phyloP scores from a whole-genome alignment of 371 early-diverging fungal genomes.

The Saksenaea oblongispora region DNA sequence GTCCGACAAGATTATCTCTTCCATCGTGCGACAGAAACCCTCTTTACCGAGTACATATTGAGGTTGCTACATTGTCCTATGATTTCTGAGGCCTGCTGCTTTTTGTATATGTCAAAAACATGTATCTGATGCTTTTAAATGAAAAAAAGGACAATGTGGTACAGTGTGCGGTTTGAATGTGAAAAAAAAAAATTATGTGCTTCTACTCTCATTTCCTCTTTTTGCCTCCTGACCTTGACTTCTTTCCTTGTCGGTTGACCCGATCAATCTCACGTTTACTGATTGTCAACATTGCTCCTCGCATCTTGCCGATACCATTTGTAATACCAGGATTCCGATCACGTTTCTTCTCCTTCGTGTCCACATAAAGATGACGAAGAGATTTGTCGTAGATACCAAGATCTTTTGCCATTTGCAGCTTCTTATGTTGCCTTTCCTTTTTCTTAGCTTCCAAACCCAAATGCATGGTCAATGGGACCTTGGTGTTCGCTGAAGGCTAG shows the following conservation, averaged over 20 bases:
- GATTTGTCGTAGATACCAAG: conserved; percentile 49
- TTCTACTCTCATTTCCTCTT: conserved; percentile 2
- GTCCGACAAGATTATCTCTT: too few relatives aligned
- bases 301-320: conserved; percentile 45
- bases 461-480: conserved; percentile 29
- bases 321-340: conserved; percentile 48
- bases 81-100: too few relatives aligned
- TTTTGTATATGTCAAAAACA: too few relatives aligned
- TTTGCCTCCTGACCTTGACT: conserved; percentile 14
- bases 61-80: too few relatives aligned
- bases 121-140: too few relatives aligned
- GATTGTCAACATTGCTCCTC: conserved; percentile 41
- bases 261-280: conserved; percentile 33
- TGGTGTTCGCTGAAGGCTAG: not conserved
- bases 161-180: too few relatives aligned
- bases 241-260: conserved; percentile 30
- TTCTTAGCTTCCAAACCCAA: conserved; percentile 34
- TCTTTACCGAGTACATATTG: too few relatives aligned
- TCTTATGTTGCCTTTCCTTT: conserved; percentile 31
- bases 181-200: too few relatives aligned
- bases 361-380: conserved; percentile 42
- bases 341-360: conserved; percentile 33
- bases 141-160: too few relatives aligned
- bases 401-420: conserved; percentile 48
- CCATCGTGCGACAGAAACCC: too few relatives aligned